phyloP scores from a whole-genome alignment of 2,329 filamentous ascomycete genomes.

The Huntiella decipiens region DNA sequence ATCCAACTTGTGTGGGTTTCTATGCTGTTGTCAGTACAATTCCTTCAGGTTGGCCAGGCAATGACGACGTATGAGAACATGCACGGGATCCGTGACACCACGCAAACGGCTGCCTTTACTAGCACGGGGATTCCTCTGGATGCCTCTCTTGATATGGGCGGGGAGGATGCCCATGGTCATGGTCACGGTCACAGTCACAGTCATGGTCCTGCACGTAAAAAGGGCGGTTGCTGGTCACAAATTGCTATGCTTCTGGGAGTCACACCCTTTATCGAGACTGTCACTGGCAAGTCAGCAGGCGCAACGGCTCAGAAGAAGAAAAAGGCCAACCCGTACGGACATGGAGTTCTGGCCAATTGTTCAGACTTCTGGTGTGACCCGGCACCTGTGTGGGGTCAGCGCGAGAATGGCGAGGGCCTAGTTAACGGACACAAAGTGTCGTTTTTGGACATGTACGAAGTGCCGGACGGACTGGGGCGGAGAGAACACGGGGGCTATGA shows the following conservation, averaged over 20 bases:
- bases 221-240: slow-evolving; percentile 50
- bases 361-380: slow-evolving; percentile 93
- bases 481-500: slow-evolving; percentile 42
- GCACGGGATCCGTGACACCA: slow-evolving; percentile 50
- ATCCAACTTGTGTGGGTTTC: slow-evolving; percentile 86
- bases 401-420: slow-evolving; percentile 54
- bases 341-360: slow-evolving; percentile 73
- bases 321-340: slow-evolving; percentile 65
- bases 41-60: slow-evolving; percentile 77
- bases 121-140: slow-evolving; percentile 58
- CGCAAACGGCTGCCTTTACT: slow-evolving; percentile 55
- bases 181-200: slow-evolving; percentile 30
- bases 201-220: slow-evolving; percentile 20
- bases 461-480: slow-evolving; percentile 38
- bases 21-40: slow-evolving; percentile 91
- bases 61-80: slow-evolving; percentile 97
- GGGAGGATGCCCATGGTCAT: slow-evolving; percentile 21
- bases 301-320: slow-evolving; percentile 25
- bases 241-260: slow-evolving; percentile 77
- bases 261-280: slow-evolving; percentile 85
- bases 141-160: slow-evolving; percentile 30
- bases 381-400: slow-evolving; percentile 57
- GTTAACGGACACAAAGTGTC: slow-evolving; percentile 65
- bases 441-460: slow-evolving; percentile 80
- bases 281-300: slow-evolving; percentile 49